phyloP scores from a whole-genome alignment of 257 asterid genomes.

The Nicotiana attenuata region DNA sequence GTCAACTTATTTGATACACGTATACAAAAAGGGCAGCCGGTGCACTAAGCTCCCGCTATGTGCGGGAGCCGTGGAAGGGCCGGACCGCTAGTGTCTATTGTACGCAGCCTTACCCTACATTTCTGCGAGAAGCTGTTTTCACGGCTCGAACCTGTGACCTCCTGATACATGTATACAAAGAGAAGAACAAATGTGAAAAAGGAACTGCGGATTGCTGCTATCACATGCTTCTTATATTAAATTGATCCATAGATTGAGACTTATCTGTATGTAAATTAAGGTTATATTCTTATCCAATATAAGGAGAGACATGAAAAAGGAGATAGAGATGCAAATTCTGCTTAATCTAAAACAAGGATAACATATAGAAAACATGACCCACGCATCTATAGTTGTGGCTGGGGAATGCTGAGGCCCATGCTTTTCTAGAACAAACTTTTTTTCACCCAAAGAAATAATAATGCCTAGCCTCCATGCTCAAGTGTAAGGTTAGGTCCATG shows the following conservation, averaged over 20 bases:
- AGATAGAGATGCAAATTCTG: neutral
- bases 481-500: slow-evolving; percentile 2
- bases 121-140: too few species aligned
- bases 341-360: neutral
- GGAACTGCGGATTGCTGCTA: too few species aligned
- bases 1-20: neutral
- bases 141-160: too few species aligned
- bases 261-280: neutral
- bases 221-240: neutral
- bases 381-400: neutral
- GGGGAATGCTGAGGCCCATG: slow-evolving; percentile 6
- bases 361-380: neutral
- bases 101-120: too few species aligned
- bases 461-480: slow-evolving; percentile 1
- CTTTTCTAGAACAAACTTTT: slow-evolving; percentile 8
- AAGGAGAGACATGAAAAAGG: neutral
- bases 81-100: too few species aligned
- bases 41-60: too few species aligned
- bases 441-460: neutral
- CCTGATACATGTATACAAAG: too few species aligned
- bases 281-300: neutral
- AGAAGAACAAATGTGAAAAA: too few species aligned
- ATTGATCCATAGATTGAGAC: neutral
- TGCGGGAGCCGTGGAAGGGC: too few species aligned
- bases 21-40: too few species aligned